A percentile compares a stretch with the other conserved stretches of the same genome.
Conservation (phyloP, 1,284 basidiomycete species). For the Pascua guehoae region DNA sequence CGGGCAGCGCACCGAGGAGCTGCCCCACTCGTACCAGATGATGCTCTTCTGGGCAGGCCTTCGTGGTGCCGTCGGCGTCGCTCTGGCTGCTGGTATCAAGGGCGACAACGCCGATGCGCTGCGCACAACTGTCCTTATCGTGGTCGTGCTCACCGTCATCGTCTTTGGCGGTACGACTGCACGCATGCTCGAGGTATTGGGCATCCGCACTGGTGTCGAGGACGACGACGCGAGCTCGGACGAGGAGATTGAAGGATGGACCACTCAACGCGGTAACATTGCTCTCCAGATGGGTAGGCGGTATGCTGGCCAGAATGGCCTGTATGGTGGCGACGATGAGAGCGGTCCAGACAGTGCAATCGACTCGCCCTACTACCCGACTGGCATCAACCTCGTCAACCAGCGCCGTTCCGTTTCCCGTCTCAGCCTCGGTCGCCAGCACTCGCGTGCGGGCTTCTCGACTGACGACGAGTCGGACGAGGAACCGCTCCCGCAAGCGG, state of each 20-base stretch:
- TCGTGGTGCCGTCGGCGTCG: constrained; percentile 93
- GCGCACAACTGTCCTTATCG: constrained; percentile 88
- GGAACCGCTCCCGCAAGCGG: constrained; percentile 63
- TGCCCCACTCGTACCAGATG: constrained; percentile 95
- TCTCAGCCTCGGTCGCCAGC: constrained; percentile 2
- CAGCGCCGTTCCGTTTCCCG: constrained; percentile 1
- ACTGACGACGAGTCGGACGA: constrained; percentile 61
- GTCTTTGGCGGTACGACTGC: constrained; percentile 95
- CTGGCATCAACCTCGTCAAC: background rate
- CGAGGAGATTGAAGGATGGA: constrained; percentile 62
- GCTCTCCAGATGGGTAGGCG: constrained; percentile 40
- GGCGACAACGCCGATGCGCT: constrained; percentile 87
- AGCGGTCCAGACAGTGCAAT: constrained; percentile 19
- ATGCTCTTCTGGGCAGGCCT: constrained; percentile 99
- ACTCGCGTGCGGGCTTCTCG: constrained; percentile 41
- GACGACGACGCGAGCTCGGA: constrained; percentile 79
- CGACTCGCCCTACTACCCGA: constrained; percentile 32
- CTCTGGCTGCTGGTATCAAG: constrained; percentile 90
- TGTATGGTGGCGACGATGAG: constrained; percentile 35
- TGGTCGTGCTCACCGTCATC: constrained; percentile 91
- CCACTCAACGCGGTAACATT: constrained; percentile 35
- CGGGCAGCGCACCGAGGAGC: constrained; percentile 77
- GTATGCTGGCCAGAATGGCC: constrained; percentile 42
- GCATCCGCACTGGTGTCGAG: constrained; percentile 91
- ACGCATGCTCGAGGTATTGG: constrained; percentile 95